Base-by-base conservation (phyloP, 2,329 filamentous ascomycete species). In the Fusarium palustre region DNA sequence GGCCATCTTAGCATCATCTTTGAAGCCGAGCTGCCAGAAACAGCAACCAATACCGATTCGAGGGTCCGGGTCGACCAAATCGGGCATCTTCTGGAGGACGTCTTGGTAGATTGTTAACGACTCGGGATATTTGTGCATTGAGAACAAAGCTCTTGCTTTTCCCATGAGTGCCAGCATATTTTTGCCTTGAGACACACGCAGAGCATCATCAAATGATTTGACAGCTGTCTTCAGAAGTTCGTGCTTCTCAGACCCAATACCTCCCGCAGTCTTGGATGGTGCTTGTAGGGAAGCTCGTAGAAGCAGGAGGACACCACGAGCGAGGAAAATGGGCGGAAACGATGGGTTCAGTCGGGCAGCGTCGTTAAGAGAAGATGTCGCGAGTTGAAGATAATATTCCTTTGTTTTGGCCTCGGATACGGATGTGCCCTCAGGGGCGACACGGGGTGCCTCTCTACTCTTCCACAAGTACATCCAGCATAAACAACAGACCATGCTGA, bases 31-130 rank as follows among this genome's bases (percentile, higher is more conserved):
- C 79, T 97, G 93, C 96, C 97, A 99, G 79, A 97, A 91, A 83
- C 96, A 99, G 80, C 93, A 96, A 46, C 96, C 96, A 75, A 99
- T 95, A 57, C 96, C 96, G 72, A 99, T 95, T 73, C 97, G 89
- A 71, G 96, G 97, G 79, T 99, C 96, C 1, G 96, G 96, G 75
- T 99, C 96, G 42, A 92, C 88, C 75, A 98, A 85, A 71, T 93
- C 90, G 3, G 96, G 96, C 83, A 94, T 94, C 79, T 92, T 94
- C 73, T 90, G 86, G 52, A 99, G 83, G 18, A 94, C 93, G 63
- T 93, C 91, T 81, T 99, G 96, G 77, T 98, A 99, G 25, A 88
- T 85, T 64, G 92, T 87, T 54, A 98, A 81, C 16, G 97, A 92
- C 55, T 98, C 94, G 1, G 90, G 86, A 75, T 92, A 97, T 79